Evolutionary conservation across 2,329 filamentous ascomycete genomes (phyloP).

Genomic region (Colletotrichum coccodes): DNA sequence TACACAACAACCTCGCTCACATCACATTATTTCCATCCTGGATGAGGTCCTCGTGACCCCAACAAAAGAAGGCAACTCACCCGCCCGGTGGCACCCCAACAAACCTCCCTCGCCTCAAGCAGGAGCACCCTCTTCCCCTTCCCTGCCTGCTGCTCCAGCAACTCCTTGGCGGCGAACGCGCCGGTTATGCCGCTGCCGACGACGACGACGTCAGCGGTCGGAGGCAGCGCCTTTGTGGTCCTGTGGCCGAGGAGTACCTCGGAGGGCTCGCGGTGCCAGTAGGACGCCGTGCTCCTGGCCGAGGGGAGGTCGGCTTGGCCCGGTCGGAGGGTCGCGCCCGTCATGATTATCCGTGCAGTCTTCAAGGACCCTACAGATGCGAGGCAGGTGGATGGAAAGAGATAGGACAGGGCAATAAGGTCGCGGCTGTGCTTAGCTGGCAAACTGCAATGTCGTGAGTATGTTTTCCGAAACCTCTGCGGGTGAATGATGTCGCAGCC

Average conservation of each 20-base stretch:
- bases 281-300: conserved; percentile 69
- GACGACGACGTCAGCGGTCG: conserved; percentile 73
- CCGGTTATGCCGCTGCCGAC: conserved; percentile 83
- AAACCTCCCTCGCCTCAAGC: conserved; percentile 82
- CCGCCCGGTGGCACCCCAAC: conserved; percentile 85
- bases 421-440: neutral
- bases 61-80: conserved; percentile 55
- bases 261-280: conserved; percentile 79
- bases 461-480: neutral
- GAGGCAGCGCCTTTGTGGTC: conserved; percentile 72
- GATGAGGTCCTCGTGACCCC: neutral
- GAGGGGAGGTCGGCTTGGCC: conserved; percentile 68
- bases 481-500: too few species aligned
- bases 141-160: conserved; percentile 56
- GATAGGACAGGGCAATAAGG: too few species aligned
- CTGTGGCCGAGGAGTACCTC: conserved; percentile 72
- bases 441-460: neutral
- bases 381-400: neutral
- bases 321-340: conserved; percentile 40
- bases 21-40: conserved; percentile 24
- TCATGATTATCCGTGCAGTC: conserved; percentile 41
- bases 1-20: neutral
- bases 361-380: neutral
- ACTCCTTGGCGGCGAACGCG: conserved; percentile 73
- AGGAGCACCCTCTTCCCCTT: conserved; percentile 68